Base-by-base conservation (phyloP, 768 basidiomycete species). In the Amanita inopinata region DNA sequence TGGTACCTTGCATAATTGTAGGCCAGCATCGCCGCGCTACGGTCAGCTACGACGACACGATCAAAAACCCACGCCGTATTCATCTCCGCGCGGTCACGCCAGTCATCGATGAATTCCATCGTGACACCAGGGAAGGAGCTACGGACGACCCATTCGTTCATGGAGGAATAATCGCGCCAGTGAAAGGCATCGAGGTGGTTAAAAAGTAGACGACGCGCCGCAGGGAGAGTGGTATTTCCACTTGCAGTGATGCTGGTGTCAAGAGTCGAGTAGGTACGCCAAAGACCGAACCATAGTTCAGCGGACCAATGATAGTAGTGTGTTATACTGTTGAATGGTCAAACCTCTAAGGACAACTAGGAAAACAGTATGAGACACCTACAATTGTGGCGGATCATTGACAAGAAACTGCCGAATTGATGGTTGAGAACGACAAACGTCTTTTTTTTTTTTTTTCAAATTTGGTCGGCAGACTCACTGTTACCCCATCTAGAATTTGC, bases 271-370 rank as follows among this genome's bases (percentile, higher is more conserved):
- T 93, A 94, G 0, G 90, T 80, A 5, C 89, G 74, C 92, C 92
- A 94, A 51, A 93, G 76, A 30, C 92, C 92, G 49, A 89, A 88
- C 65, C 86, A 83, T 14, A 92, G 74, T 56, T 97, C 92, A 3
- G 92, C 91, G 23, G 83, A 77, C 77, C 86, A 92, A 54, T 97
- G 91, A 57, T 91, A 94, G 57, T 93, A 94, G 60, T 94, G 91
- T 1, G 83, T 85, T 43, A 94, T 73, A 62, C 86, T 89, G 35
- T 19, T 6, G 40, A 22, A 37, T 15, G 15, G 35, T 46, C 6
- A 38, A 40, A 17, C 20, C 22, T 6, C 32, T 33, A 25, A 46
- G 33, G 1, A 45, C 40, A 10, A 22, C 19, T 14, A 20, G 9
- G 19, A 20, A 40, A 28, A 14, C 20, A 25, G n/a, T 33, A 15